Evolutionary conservation across 2,329 filamentous ascomycete genomes (phyloP).

Genomic region (Paecilomyces variotii): DNA sequence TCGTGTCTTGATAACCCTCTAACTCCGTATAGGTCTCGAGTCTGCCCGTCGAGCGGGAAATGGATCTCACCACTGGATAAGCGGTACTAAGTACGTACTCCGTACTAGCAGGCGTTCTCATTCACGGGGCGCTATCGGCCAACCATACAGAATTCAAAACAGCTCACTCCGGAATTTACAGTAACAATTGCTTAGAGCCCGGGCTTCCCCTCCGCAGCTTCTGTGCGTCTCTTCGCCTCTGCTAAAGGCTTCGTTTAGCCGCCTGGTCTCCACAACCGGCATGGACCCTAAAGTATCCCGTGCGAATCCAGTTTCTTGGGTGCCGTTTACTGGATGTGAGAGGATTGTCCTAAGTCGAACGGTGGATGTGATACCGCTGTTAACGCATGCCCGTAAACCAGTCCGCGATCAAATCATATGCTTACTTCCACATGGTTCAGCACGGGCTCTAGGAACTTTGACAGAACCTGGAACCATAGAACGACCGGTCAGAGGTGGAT

Average conservation of each 20-base stretch:
- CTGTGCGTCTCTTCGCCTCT: neutral
- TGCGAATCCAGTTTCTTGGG: neutral
- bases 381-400: neutral
- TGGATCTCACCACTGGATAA: neutral
- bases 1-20: neutral
- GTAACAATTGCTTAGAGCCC: neutral
- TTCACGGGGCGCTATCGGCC: neutral
- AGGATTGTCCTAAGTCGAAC: neutral
- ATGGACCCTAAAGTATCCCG: neutral
- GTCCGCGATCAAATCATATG: neutral
- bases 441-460: neutral
- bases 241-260: neutral
- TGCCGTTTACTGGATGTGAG: neutral
- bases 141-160: neutral
- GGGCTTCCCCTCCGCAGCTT: neutral
- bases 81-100: neutral
- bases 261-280: neutral
- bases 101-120: neutral
- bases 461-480: neutral
- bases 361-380: neutral
- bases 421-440: neutral
- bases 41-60: neutral
- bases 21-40: neutral
- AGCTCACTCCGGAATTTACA: neutral
- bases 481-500: neutral